These are phyloP conservation scores for Colletotrichum eremochloae DNA, from an alignment of 2,329 filamentous ascomycete genomes.

Conservation along the genomic window DNA sequence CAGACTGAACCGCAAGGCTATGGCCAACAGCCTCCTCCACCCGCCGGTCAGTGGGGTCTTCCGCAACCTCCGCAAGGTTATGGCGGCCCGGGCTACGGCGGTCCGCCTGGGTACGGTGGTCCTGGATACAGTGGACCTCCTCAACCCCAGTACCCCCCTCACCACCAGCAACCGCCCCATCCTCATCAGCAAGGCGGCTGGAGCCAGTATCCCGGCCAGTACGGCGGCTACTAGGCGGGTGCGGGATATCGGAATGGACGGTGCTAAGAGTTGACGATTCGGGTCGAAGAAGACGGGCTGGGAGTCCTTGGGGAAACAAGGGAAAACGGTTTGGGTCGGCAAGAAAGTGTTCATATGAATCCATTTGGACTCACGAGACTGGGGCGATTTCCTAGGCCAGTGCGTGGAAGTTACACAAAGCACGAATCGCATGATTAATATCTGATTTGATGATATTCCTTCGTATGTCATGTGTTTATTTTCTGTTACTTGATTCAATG, in stretches of 20 bases:
- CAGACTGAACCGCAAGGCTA: slow-evolving; percentile 50
- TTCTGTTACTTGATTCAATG: not conserved
- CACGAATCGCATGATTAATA: slow-evolving; percentile 24
- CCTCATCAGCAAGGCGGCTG: slow-evolving; percentile 47
- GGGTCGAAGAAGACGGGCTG: not conserved
- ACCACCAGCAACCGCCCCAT: slow-evolving; percentile 36
- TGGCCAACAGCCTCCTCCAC: slow-evolving; percentile 47
- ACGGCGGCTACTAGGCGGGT: slow-evolving; percentile 49
- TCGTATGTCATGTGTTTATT: not conserved
- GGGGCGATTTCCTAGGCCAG: slow-evolving; percentile 3
- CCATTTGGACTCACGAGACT: slow-evolving; percentile 3
- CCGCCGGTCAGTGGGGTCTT: slow-evolving; percentile 43
- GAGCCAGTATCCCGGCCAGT: slow-evolving; percentile 55
- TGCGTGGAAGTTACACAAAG: not conserved
- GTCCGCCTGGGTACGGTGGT: slow-evolving; percentile 42
- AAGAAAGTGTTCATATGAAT: not conserved
- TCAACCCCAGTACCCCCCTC: slow-evolving; percentile 38
- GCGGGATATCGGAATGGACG: not conserved
- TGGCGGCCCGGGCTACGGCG: slow-evolving; percentile 49
- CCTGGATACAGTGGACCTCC: slow-evolving; percentile 45
- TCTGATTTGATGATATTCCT: not conserved
- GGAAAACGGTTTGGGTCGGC: not conserved
- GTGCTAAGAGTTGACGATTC: not conserved
- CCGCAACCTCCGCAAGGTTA: slow-evolving; percentile 46
- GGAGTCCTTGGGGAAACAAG: slow-evolving; percentile 15